Conservation (phyloP, 306 rosid species). For the Parietaria judaica region DNA sequence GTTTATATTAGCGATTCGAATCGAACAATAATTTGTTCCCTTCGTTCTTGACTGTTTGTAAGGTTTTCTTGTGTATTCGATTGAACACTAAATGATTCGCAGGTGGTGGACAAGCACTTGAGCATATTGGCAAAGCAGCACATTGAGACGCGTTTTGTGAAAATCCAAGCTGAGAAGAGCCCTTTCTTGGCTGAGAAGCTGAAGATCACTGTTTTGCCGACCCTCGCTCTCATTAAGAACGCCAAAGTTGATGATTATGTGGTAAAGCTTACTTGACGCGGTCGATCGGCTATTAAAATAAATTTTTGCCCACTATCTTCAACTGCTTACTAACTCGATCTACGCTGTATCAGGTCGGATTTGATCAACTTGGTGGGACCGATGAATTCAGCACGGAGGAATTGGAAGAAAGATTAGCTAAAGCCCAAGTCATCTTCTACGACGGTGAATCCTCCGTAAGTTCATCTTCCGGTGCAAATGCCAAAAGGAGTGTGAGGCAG, state of each 20-base stretch:
- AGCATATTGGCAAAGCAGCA: slow-evolving; percentile 77
- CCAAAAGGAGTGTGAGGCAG: slow-evolving; percentile 68
- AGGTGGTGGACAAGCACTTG: slow-evolving; percentile 95
- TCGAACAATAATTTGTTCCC: background rate
- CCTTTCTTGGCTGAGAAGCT: slow-evolving; percentile 90
- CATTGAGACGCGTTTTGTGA: slow-evolving; percentile 77
- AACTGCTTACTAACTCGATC: background rate
- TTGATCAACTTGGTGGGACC: slow-evolving; percentile 92
- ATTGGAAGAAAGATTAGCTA: slow-evolving; percentile 79
- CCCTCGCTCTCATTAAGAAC: slow-evolving; percentile 84
- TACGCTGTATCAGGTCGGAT: slow-evolving; percentile 63
- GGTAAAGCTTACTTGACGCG: slow-evolving; percentile 32
- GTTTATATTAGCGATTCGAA: background rate
- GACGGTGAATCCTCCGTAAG: slow-evolving; percentile 76
- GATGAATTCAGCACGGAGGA: slow-evolving; percentile 91
- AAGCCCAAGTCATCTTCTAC: slow-evolving; percentile 63
- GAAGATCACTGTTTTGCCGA: slow-evolving; percentile 86
- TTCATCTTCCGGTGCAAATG: slow-evolving; percentile 38
- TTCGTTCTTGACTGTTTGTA: background rate
- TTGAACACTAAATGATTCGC: slow-evolving; percentile 9
- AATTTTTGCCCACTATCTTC: background rate
- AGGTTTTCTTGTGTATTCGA: background rate
- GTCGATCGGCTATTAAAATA: background rate
- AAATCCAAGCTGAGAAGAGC: slow-evolving; percentile 84
- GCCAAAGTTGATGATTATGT: slow-evolving; percentile 95